These are phyloP conservation scores for Alternaria ethzedia DNA, from an alignment of 2,329 filamentous ascomycete species.

Conservation along the genomic window DNA sequence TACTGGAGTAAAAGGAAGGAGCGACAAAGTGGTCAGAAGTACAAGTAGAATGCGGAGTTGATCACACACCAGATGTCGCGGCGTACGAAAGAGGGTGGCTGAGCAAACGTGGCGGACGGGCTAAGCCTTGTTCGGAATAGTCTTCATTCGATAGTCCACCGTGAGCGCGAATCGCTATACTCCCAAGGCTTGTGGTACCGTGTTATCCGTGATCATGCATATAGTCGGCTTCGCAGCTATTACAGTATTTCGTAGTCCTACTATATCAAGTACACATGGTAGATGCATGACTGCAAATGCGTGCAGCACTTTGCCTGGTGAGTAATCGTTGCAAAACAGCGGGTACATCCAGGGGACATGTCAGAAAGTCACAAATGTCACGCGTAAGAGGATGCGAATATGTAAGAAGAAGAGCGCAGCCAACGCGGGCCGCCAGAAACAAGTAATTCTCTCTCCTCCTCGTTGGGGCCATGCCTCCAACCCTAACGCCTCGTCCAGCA, in stretches of 20 bases:
- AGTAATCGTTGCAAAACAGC: neutral
- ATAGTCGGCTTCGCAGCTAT: neutral
- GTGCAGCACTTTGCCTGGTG: neutral
- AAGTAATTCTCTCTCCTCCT: conserved; percentile 3
- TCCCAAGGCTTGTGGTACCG: neutral
- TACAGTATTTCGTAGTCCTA: neutral
- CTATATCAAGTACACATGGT: neutral
- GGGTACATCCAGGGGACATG: neutral
- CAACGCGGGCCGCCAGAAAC: conserved; percentile 6
- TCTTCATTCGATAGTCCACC: neutral
- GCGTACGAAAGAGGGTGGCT: conserved; percentile 16
- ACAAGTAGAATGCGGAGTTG: conserved; percentile 2
- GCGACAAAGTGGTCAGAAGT: neutral
- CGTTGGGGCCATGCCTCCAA: conserved; percentile 7
- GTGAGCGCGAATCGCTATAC: neutral
- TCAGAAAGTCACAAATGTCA: neutral
- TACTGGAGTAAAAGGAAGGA: neutral
- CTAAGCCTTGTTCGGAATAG: conserved; percentile 2
- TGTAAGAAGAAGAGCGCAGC: conserved; percentile 13
- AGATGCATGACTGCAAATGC: neutral
- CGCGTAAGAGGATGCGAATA: neutral
- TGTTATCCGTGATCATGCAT: conserved; percentile 2
- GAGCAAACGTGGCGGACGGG: conserved; percentile 10
- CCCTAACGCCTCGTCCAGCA: conserved; percentile 18
- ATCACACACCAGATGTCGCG: conserved; percentile 17